Base-by-base conservation (phyloP, 1,139 yeast species). In the Komagataea norvegica region DNA sequence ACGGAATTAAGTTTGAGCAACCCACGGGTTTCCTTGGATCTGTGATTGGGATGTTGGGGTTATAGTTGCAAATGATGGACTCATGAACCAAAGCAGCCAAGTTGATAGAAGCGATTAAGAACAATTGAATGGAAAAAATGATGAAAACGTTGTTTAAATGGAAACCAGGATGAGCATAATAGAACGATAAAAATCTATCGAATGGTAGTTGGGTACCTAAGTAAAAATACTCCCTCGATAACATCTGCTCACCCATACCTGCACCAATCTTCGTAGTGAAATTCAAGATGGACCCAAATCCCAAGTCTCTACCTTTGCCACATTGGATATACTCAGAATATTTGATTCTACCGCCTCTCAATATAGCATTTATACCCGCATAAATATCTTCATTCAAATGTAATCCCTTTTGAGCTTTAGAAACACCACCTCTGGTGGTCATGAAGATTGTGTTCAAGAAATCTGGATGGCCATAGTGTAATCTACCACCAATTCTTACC, bases 171-270 rank as follows among this genome's bases (percentile, higher is more conserved):
- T 79, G 87, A 46, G 85, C 87, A 60, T 78, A 79, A 63, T 76
- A 79, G 66, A 79, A 79, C n/a, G 86, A 77, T 51, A 79, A 70
- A 68, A 79, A 78, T 62, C 85, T 70, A 57, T 79, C 86, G 56
- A 79, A 67, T 22, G 85, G 84, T 48, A 79, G 67, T 56, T 79
- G 85, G 31, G 86, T 79, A 30, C 85, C 81, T 57, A 79, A 67
- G 60, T 79, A 79, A 61, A 75, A 79, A 59, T 79, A 79, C 61
- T 79, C 87, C 64, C 87, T 72, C 27, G 86, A 79, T 56, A 79
- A 70, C 79, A 79, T 76, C 59, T 79, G 87, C 59, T 79, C 87
- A 56, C 86, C 86, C 87, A 79, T 79, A 65, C 86, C 87, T 52
- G 86, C 85, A 63, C 87, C 86, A 69, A 79, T 79, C 64, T 79